These are phyloP conservation scores for Populus tremula DNA, from an alignment of 345 rosid species.

Conservation along the genomic window DNA sequence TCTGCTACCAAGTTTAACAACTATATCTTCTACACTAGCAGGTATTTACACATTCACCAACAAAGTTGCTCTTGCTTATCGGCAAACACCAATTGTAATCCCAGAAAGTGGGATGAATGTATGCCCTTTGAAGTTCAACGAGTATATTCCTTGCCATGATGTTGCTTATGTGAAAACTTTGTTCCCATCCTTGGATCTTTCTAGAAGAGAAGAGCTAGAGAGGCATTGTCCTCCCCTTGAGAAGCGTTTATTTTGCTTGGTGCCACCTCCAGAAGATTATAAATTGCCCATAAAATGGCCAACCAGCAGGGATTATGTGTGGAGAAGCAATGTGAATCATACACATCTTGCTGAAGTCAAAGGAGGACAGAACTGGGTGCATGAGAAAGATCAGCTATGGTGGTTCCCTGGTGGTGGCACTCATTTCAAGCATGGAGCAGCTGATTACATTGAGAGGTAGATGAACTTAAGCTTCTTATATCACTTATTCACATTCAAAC, in stretches of 20 bases:
- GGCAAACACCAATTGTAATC: constrained; percentile 47
- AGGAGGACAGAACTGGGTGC: constrained; percentile 99
- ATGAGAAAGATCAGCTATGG: constrained; percentile 67
- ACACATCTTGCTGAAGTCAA: constrained; percentile 79
- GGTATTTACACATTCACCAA: constrained; percentile 48
- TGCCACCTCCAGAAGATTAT: constrained; percentile 86
- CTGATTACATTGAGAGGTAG: constrained; percentile 87
- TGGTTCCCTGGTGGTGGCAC: constrained; percentile 99
- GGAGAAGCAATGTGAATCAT: constrained; percentile 96
- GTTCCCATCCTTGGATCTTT: constrained; percentile 54
- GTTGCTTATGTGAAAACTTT: constrained; percentile 46
- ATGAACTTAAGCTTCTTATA: not conserved
- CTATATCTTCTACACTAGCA: constrained; percentile 23
- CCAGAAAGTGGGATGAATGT: constrained; percentile 65
- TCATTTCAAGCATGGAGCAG: constrained; percentile 91
- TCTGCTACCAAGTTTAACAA: not conserved
- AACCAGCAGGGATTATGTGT: constrained; percentile 73
- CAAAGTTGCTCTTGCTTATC: constrained; percentile 54
- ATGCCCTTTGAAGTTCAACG: constrained; percentile 74
- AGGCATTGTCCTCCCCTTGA: constrained; percentile 84
- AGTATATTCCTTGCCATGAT: constrained; percentile 86
- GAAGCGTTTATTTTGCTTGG: constrained; percentile 77
- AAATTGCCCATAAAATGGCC: constrained; percentile 91
- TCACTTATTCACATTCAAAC: not conserved
- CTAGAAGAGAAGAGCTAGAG: constrained; percentile 80